Evolutionary conservation across 2,329 filamentous ascomycete species (phyloP).

Genomic region (Penicillium vulpinum): DNA sequence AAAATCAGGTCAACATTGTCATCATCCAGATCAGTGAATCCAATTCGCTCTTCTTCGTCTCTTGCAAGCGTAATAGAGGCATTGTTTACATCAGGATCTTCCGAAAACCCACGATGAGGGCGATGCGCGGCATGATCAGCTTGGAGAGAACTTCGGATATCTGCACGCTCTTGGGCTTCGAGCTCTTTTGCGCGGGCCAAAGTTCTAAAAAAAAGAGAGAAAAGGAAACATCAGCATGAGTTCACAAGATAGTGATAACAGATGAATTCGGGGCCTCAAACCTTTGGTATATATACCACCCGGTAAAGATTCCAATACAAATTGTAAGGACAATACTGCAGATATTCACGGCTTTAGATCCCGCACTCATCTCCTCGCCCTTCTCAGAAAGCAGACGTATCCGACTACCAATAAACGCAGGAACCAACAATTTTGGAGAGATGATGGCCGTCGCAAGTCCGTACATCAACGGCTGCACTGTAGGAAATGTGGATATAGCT

Average conservation of each 20-base stretch:
- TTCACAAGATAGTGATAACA: background rate
- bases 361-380: slow-evolving; percentile 76
- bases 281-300: slow-evolving; percentile 78
- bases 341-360: slow-evolving; percentile 81
- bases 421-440: slow-evolving; percentile 82
- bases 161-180: slow-evolving; percentile 48
- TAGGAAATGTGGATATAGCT: slow-evolving; percentile 90
- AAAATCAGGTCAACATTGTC: slow-evolving; percentile 43
- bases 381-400: slow-evolving; percentile 80
- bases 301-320: slow-evolving; percentile 71
- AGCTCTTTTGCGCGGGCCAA: slow-evolving; percentile 51
- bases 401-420: slow-evolving; percentile 86
- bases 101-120: slow-evolving; percentile 36
- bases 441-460: slow-evolving; percentile 78
- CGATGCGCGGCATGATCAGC: slow-evolving; percentile 38
- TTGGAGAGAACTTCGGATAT: slow-evolving; percentile 37
- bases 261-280: slow-evolving; percentile 29
- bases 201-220: slow-evolving; percentile 36
- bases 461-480: slow-evolving; percentile 74
- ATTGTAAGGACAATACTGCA: slow-evolving; percentile 72
- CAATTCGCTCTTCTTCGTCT: slow-evolving; percentile 47
- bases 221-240: slow-evolving; percentile 2
- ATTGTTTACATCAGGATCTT: slow-evolving; percentile 43
- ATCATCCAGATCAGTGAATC: slow-evolving; percentile 43
- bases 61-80: slow-evolving; percentile 42